Conservation (phyloP, 345 rosid species). For the Stellera chamaejasme region DNA sequence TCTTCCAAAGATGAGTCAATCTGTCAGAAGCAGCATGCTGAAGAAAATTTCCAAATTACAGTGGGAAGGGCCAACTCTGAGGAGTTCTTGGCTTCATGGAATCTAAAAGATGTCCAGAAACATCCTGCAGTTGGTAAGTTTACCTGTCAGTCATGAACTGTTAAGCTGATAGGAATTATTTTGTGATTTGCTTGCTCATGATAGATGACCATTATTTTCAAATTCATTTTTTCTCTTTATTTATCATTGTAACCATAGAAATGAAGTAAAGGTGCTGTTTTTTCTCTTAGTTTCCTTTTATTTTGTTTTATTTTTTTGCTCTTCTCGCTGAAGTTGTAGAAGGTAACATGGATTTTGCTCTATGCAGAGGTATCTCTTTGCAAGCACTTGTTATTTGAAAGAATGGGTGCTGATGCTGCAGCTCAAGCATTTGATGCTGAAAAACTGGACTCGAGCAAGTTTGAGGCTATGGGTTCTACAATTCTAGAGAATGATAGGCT, state of each 20-base stretch:
- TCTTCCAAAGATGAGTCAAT: conserved; percentile 22
- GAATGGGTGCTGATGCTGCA: conserved; percentile 63
- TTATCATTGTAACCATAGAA: not conserved
- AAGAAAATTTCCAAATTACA: conserved; percentile 12
- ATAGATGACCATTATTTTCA: conserved; percentile 2
- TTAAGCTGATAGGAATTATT: not conserved
- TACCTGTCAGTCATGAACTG: not conserved
- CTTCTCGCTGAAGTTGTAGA: conserved; percentile 6
- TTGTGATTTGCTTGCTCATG: not conserved
- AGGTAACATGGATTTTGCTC: conserved; percentile 18
- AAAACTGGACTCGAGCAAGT: conserved; percentile 39
- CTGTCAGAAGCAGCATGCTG: not conserved
- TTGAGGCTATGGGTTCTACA: conserved; percentile 40
- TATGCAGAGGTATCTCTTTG: conserved; percentile 62
- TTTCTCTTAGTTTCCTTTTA: conserved; percentile 3
- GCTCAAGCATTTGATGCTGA: conserved; percentile 50
- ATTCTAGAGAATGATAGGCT: conserved; percentile 48
- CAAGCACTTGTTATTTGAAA: conserved; percentile 48
- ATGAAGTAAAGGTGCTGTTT: conserved; percentile 6
- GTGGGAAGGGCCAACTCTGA: conserved; percentile 19
- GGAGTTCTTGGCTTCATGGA: conserved; percentile 25
- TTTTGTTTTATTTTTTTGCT: not conserved
- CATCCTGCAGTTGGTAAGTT: conserved; percentile 60
- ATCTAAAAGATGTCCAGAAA: conserved; percentile 23
- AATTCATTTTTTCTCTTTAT: not conserved